These are phyloP conservation scores for Petunia secreta DNA, from an alignment of 257 asterid genomes.

Conservation along the genomic window DNA sequence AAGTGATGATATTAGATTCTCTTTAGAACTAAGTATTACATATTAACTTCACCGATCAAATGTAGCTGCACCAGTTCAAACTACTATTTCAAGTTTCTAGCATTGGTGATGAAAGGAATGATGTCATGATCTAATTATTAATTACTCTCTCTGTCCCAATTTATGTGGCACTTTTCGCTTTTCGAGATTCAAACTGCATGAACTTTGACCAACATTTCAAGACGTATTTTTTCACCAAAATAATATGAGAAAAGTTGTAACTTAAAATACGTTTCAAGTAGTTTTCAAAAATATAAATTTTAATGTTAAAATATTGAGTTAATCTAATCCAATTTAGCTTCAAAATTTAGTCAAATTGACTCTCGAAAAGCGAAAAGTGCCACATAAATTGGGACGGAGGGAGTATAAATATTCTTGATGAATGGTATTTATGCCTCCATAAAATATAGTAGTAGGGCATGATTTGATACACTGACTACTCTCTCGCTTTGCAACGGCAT, in stretches of 20 bases:
- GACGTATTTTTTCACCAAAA: neutral
- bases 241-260: too few species aligned
- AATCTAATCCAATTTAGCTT: too few species aligned
- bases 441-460: neutral
- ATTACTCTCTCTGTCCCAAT: neutral
- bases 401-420: neutral
- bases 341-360: too few species aligned
- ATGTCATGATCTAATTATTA: constrained; percentile 18
- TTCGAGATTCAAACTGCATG: too few species aligned
- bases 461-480: neutral
- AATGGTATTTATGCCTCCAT: neutral
- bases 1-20: neutral
- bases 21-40: neutral
- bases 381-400: too few species aligned
- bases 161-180: too few species aligned
- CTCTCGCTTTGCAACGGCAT: neutral
- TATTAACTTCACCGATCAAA: neutral
- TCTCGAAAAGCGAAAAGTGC: too few species aligned
- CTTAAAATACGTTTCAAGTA: too few species aligned
- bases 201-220: too few species aligned
- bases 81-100: neutral
- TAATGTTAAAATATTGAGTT: too few species aligned
- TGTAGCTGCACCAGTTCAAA: constrained; percentile 8
- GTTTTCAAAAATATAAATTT: too few species aligned
- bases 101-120: neutral